Base-by-base conservation (phyloP, 257 asterid genomes). In the Hygrophila difformis region DNA sequence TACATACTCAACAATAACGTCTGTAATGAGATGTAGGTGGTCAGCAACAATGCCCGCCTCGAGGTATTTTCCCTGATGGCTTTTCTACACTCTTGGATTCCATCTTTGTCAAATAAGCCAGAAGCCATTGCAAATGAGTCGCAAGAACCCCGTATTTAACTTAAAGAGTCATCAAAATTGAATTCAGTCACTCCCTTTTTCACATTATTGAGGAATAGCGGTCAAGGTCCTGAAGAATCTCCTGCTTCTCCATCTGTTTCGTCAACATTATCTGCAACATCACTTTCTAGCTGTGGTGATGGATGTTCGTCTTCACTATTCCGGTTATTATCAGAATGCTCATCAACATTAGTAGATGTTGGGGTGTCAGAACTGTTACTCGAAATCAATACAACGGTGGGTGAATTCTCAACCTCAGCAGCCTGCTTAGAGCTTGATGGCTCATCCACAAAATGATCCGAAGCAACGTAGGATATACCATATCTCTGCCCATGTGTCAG, bases 401-500 rank as follows among this genome's bases (percentile, higher is more conserved):
- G 63, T 61, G 69, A 62, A 43, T 66, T 52, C 47, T 64, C 70
- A 36, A 43, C 73, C 35, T 35, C 64, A 12, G 60, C 50, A 24
- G 49, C 61, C 65, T 62, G 55, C 23, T 54, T 62, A 35, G 67
- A 56, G 35, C 59, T 67, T 50, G 78, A 53, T 55, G 84, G 45
- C 44, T 72, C 76, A 3, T 69, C 69, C 63, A 50, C 65, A 18
- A 15, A 52, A 53, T 65, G n/a, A n/a, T n/a, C n/a, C n/a, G n/a
- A n/a, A n/a, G n/a, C 47, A 44, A 56, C 59, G 31, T 71, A 79
- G 44, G 88, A 69, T 62, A 89, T 63, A 54, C 94, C 94, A 59
- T 64, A 82, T 66, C 93, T 82, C 74, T 89, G 98, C 20, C 65
- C 92, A 33, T 85, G 77, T 26, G 87, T 82, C 49, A 79, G 74